A percentile compares a stretch with the other conserved stretches of the same genome.
phyloP scores from a whole-genome alignment of 495 filamentous ascomycete species.

The Oidiodendron maius region DNA sequence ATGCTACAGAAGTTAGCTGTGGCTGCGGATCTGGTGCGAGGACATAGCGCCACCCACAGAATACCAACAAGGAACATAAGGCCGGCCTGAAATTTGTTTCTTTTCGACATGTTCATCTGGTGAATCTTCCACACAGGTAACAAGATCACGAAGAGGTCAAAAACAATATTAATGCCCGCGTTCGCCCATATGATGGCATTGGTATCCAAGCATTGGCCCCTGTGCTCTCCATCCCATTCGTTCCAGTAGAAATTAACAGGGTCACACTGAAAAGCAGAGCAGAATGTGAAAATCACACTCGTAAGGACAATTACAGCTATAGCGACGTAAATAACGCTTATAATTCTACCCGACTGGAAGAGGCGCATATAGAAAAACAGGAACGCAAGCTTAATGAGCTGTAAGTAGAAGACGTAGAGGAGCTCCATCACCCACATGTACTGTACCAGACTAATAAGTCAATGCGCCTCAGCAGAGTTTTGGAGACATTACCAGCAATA shows the following conservation, averaged over 20 bases:
- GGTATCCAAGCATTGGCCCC: slow-evolving; percentile 36
- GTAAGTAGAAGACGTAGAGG: slow-evolving; percentile 9
- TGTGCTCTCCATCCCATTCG: slow-evolving; percentile 28
- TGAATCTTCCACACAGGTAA: slow-evolving; percentile 46
- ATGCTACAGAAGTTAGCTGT: too few relatives aligned
- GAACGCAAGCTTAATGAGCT: slow-evolving; percentile 10
- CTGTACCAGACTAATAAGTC: slow-evolving; percentile 2
- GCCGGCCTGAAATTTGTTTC: slow-evolving; percentile 32
- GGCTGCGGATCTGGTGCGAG: too few relatives aligned
- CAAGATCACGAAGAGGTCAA: slow-evolving; percentile 41
- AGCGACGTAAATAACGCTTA: not conserved
- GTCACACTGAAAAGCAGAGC: slow-evolving; percentile 17
- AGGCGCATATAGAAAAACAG: slow-evolving; percentile 15
- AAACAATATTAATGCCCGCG: slow-evolving; percentile 44
- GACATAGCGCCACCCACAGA: too few relatives aligned
- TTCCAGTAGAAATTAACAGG: slow-evolving; percentile 20
- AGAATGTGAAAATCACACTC: slow-evolving; percentile 2
- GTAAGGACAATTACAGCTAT: not conserved
- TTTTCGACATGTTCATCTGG: slow-evolving; percentile 32
- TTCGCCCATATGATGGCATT: slow-evolving; percentile 42
- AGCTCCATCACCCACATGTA: slow-evolving; percentile 8
- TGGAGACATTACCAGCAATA: not conserved
- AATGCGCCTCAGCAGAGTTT: not conserved
- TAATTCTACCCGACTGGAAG: slow-evolving; percentile 1
- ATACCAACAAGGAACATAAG: slow-evolving; percentile 37